Evolutionary conservation across 2,329 filamentous ascomycete genomes (phyloP), one percentile per base, ranked within the genome.

Genomic region (Zasmidium angulare): DNA sequence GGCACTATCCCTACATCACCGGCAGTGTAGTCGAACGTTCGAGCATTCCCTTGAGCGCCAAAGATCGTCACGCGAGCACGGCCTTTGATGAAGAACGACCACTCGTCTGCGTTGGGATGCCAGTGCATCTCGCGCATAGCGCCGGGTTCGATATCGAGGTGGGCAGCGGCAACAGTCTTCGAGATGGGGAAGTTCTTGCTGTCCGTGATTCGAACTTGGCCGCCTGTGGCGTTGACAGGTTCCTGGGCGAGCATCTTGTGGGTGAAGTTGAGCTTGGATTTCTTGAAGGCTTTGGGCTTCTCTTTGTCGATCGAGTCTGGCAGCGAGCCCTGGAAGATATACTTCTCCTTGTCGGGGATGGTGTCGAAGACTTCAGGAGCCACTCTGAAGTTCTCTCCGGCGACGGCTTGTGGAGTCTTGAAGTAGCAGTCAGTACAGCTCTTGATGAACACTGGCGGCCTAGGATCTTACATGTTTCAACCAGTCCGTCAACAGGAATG

Each of bases 91-190:
- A 93, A 91, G 75, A 89, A 93, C 6, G 86, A 89, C 89, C 89
- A 93, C 73, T 92, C 89, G 68, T 92, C 89, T 12, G 88, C 88
- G 48, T 85, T 86, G 0, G 89, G 88, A 70, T 93, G 89, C 89
- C 89, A 93, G 77, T 93, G 89, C 81, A 93, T 91, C 76, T 91
- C 89, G 10, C 89, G 83, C 71, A 92, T 79, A 0, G 87, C 88
- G 14, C 88, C 88, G 0, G 89, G 89, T 63, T 88, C 79, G 61
- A 93, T 89, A 40, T 83, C 83, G 19, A 90, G 82, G 68, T 91
- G 83, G 0, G 88, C 89, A 0, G 89, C 89, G 0, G 89, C 88
- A 20, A 92, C 83, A 0, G 86, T 89, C 73, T 84, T 86, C 49
- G 89, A 89, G 61, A 91, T 82, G 26, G 86, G 85, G 71, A 93